Conservation (phyloP, 176 grass and related monocot genomes). For the Oryza coarctata region DNA sequence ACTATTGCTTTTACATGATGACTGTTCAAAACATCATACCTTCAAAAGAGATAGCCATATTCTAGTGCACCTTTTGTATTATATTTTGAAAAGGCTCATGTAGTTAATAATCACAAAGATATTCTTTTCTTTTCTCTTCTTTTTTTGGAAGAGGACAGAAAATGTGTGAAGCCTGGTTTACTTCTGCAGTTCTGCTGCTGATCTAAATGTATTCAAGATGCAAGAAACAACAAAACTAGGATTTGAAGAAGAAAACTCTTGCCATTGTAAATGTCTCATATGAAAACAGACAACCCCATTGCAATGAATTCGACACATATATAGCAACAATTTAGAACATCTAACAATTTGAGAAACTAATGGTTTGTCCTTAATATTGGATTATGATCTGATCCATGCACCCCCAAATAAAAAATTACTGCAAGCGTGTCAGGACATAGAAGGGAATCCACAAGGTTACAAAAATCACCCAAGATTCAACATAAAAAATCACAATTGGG, state of each 20-base stretch:
- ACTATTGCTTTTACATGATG: neutral
- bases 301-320: neutral
- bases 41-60: neutral
- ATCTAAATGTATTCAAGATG: neutral
- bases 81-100: neutral
- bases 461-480: neutral
- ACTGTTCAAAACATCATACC: neutral
- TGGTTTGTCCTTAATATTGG: neutral
- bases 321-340: neutral
- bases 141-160: neutral
- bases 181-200: no score
- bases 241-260: neutral
- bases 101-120: neutral
- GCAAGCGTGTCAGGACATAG: neutral
- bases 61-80: neutral
- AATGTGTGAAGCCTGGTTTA: neutral
- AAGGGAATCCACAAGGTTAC: neutral
- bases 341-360: neutral
- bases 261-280: neutral
- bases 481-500: neutral
- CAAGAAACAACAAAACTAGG: neutral
- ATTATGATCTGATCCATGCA: neutral
- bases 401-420: neutral
- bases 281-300: neutral
- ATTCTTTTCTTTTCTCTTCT: no score